phyloP scores from a whole-genome alignment of 2,329 filamentous ascomycete species.

The Claviceps paspali region DNA sequence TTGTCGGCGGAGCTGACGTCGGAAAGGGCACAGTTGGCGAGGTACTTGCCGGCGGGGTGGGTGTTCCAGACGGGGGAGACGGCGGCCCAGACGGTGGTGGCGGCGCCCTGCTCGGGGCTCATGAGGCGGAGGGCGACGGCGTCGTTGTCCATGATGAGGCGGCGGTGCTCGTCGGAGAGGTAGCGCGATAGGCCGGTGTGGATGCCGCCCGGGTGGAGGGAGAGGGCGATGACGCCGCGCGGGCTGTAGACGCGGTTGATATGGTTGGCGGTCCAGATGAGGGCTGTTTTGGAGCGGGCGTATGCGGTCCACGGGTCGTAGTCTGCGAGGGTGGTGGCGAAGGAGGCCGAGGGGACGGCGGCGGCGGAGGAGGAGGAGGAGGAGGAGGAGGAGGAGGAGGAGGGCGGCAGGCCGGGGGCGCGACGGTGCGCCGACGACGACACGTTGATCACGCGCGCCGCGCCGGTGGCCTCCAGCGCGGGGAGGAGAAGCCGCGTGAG shows the following conservation, averaged over 20 bases:
- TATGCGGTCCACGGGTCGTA: conserved; percentile 23
- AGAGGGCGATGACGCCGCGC: conserved; percentile 23
- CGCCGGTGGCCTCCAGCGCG: conserved; percentile 16
- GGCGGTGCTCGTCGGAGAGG: background rate
- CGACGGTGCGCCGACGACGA: conserved; percentile 3
- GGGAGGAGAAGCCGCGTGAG: conserved; percentile 23
- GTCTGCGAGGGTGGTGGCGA: too few species aligned
- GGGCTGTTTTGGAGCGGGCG: conserved; percentile 32
- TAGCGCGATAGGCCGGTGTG: conserved; percentile 1
- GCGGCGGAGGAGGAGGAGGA: too few species aligned
- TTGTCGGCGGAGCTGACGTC: background rate
- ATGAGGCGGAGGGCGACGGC: background rate
- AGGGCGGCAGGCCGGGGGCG: too few species aligned
- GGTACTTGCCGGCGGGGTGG: conserved; percentile 31
- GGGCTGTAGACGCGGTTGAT: conserved; percentile 31
- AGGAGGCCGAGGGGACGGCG: too few species aligned
- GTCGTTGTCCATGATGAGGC: background rate
- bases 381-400: too few species aligned
- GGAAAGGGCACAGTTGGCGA: conserved; percentile 20
- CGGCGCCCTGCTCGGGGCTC: conserved; percentile 25
- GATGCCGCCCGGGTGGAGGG: conserved; percentile 21
- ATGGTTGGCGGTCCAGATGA: conserved; percentile 32
- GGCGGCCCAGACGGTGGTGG: conserved; percentile 31
- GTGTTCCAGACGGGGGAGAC: too few species aligned
- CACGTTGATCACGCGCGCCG: conserved; percentile 24